These are phyloP conservation scores for Globisporangium irregulare DNA, from an alignment of 352 stramenopile genomes.

Conservation along the genomic window DNA sequence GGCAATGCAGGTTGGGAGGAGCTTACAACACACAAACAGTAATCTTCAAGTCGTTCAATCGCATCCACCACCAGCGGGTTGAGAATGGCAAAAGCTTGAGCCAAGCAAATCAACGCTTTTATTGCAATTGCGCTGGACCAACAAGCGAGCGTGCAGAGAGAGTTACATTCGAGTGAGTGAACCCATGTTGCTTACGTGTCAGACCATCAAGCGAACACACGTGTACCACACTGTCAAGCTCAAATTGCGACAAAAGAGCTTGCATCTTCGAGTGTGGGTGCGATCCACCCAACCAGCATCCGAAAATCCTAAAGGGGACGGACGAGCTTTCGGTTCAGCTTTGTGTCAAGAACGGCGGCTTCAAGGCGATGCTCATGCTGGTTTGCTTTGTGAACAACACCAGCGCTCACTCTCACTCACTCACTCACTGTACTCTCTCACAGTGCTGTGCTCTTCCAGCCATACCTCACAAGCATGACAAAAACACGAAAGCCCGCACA, in stretches of 20 bases:
- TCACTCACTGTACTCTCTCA: background rate
- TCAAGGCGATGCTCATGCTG: no score
- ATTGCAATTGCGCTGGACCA: background rate
- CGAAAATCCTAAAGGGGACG: background rate
- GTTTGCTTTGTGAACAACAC: no score
- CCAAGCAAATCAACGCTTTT: background rate
- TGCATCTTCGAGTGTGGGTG: background rate
- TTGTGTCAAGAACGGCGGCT: background rate
- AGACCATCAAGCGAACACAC: background rate
- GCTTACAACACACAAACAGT: background rate
- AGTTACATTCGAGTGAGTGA: background rate
- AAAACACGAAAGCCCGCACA: no score
- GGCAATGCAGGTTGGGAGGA: background rate
- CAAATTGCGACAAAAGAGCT: background rate
- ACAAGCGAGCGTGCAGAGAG: no score
- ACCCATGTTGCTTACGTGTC: constrained; percentile 5
- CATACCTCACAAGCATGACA: background rate
- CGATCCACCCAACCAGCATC: background rate
- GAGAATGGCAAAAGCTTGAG: background rate
- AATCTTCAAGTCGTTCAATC: background rate
- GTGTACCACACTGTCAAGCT: background rate
- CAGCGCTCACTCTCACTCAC: no score
- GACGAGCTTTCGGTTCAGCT: background rate
- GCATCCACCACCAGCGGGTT: background rate
- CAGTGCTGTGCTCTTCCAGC: no score